Evolutionary conservation across 768 basidiomycete species (phyloP), one percentile per base, ranked within the genome.

Genomic region (Infundibulicybe gibba): DNA sequence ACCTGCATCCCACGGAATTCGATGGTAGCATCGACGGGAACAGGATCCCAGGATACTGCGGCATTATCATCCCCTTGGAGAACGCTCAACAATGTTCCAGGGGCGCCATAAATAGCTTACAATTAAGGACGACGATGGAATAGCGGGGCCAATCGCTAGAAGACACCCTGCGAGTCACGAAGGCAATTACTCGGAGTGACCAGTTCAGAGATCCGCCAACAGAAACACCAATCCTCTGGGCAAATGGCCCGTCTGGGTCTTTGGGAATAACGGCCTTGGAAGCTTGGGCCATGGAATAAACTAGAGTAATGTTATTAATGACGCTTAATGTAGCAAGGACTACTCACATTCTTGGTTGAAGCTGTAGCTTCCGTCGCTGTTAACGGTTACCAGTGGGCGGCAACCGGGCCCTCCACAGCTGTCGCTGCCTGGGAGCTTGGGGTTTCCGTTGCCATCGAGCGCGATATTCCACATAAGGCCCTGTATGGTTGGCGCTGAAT

Each of bases 321-420:
- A 66, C 76, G 39, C 55, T 83, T n/a, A n/a, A n/a, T n/a, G n/a
- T n/a, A n/a, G n/a, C n/a, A n/a, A n/a, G n/a, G n/a, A n/a, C n/a
- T n/a, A n/a, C n/a, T n/a, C n/a, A n/a, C 81, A 90, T 63, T 89
- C 87, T 61, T 89, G 83, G 60, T 90, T 89, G 17, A 81, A 67
- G 19, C 67, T 74, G 62, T 79, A 87, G 49, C 69, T 74, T 8
- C 81, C 83, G 44, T 79, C 77, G 54, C 64, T 79, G 54, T 85
- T 84, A 41, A 89, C 75, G 6, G 83, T 81, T 5, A 76, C 83
- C 4, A 90, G 72, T 2, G 78, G 76, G 12, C 87, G 75, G 56
- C 87, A 90, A 13, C 83, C 82, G 14, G 72, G 56, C 3, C 74
- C 74, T 1, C 71, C 70, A 50, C 87, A 90, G 48, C 82, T 85